A percentile compares a stretch with the other conserved stretches of the same genome.
phyloP scores from a whole-genome alignment of 169 alveolate species.

The Perkinsus olseni region DNA sequence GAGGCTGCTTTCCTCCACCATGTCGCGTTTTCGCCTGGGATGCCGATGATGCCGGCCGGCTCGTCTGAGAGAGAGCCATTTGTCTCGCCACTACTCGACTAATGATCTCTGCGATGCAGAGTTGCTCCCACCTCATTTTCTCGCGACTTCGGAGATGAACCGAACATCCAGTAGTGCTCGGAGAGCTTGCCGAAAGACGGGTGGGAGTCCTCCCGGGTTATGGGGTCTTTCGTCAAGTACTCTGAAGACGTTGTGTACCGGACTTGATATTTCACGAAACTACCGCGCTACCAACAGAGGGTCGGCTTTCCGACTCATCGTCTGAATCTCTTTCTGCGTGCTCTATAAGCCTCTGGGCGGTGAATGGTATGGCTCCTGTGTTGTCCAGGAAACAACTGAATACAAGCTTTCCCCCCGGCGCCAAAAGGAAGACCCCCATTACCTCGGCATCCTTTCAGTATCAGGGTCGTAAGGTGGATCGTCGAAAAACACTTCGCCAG shows the following conservation, averaged over 20 bases:
- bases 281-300: neutral
- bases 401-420: neutral
- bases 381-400: neutral
- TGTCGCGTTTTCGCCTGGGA: neutral
- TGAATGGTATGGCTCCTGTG: neutral
- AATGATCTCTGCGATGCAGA: no score
- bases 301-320: neutral
- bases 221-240: neutral
- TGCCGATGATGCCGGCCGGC: neutral
- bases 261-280: no score
- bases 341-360: neutral
- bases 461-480: neutral
- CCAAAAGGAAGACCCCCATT: neutral
- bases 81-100: neutral
- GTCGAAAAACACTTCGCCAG: neutral
- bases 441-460: neutral
- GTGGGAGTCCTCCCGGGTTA: neutral
- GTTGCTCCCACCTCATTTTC: neutral
- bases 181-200: neutral
- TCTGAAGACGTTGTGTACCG: neutral
- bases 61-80: neutral
- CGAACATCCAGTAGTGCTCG: neutral
- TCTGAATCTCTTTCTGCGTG: neutral
- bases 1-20: neutral
- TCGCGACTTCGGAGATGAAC: neutral